A percentile compares a stretch with the other conserved stretches of the same genome.
Evolutionary conservation across 1,284 basidiomycete genomes (phyloP).

Genomic region (Gomphus bonarii): DNA sequence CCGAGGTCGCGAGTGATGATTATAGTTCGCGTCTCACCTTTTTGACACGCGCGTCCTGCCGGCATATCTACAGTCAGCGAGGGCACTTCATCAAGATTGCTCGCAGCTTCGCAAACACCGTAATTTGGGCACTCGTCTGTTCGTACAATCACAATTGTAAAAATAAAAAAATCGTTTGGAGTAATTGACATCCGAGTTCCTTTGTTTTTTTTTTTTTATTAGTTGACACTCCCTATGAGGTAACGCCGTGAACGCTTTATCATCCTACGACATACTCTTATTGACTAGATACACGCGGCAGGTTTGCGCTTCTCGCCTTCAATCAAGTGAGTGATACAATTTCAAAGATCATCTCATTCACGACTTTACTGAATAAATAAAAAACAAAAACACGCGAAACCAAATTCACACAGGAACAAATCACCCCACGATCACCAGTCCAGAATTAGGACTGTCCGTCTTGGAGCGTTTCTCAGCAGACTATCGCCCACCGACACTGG

Average conservation of each 20-base stretch:
- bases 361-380: not conserved
- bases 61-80: slow-evolving; percentile 38
- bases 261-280: not conserved
- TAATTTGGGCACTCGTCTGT: slow-evolving; percentile 46
- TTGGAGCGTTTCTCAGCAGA: slow-evolving; percentile 50
- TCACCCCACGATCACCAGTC: slow-evolving; percentile 59
- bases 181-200: not conserved
- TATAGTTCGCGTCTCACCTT: too few relatives aligned
- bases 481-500: slow-evolving; percentile 38
- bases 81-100: slow-evolving; percentile 63
- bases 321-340: slow-evolving; percentile 30
- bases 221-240: slow-evolving; percentile 63
- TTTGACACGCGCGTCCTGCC: too few relatives aligned
- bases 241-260: slow-evolving; percentile 20
- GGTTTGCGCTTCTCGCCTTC: slow-evolving; percentile 44
- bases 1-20: too few relatives aligned
- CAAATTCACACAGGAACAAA: slow-evolving; percentile 34
- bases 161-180: not conserved
- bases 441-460: slow-evolving; percentile 42
- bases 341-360: not conserved
- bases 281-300: slow-evolving; percentile 17
- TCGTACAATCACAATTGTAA: not conserved
- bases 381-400: not conserved
- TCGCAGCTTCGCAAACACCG: slow-evolving; percentile 45
- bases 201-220: slow-evolving; percentile 17